phyloP scores from a whole-genome alignment of 495 filamentous ascomycete genomes.

The Penicillium odoratum region DNA sequence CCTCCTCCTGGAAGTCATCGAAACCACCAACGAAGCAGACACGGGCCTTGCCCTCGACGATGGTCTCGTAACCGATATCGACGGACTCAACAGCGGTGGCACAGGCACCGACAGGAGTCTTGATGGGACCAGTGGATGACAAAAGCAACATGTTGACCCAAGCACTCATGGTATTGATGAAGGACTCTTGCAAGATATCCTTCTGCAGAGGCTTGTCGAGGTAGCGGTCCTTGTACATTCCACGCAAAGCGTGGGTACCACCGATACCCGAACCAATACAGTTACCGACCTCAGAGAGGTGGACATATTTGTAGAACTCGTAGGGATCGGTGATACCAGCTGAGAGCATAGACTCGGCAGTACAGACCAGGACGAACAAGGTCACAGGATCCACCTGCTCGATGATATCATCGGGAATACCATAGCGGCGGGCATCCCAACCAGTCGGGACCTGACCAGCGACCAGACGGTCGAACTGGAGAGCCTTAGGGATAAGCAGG shows the following conservation, averaged over 20 bases:
- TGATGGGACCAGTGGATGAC: constrained; percentile 96
- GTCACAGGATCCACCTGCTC: constrained; percentile 96
- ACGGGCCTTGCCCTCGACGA: constrained; percentile 94
- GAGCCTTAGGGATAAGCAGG: constrained; percentile 92
- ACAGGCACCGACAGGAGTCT: constrained; percentile 96
- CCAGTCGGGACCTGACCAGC: constrained; percentile 96
- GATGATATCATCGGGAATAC: constrained; percentile 96
- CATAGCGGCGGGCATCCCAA: constrained; percentile 93
- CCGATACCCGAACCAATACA: constrained; percentile 97
- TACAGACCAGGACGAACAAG: constrained; percentile 89
- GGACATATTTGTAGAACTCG: constrained; percentile 99
- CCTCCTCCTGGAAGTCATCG: constrained; percentile 99
- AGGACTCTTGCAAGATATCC: constrained; percentile 98
- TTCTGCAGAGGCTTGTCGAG: constrained; percentile 98
- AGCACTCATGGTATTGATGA: constrained; percentile 99
- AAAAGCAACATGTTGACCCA: constrained; percentile 99
- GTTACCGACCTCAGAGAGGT: constrained; percentile 97
- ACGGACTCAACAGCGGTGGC: constrained; percentile 96
- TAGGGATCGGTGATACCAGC: constrained; percentile 99
- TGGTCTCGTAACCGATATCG: constrained; percentile 96
- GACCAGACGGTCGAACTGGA: constrained; percentile 94
- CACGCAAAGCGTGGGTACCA: constrained; percentile 85
- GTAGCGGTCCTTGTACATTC: constrained; percentile 98
- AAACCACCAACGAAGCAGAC: constrained; percentile 98
- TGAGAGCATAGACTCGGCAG: constrained; percentile 83